phyloP scores from a whole-genome alignment of 805 yeast species.

The Candida parachauliodes region DNA sequence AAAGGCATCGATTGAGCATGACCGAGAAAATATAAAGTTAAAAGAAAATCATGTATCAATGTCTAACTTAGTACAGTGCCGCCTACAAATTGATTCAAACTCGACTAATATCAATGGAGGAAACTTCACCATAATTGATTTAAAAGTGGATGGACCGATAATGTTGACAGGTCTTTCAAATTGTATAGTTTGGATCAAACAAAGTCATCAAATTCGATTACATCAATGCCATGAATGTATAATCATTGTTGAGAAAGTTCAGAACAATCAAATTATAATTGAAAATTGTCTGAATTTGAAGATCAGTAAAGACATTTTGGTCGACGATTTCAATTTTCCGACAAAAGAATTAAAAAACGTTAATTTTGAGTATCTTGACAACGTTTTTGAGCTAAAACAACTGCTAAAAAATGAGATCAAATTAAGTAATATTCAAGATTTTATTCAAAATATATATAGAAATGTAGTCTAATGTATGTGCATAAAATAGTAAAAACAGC shows the following conservation, averaged over 20 bases:
- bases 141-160: constrained; percentile 20
- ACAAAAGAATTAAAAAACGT: constrained; percentile 10
- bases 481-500: no score
- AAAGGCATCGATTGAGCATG: neutral
- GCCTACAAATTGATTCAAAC: neutral
- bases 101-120: constrained; percentile 23
- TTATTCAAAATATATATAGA: no score
- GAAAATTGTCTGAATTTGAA: constrained; percentile 24
- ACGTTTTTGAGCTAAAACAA: no score
- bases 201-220: constrained; percentile 30
- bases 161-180: neutral
- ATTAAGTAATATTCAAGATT: no score
- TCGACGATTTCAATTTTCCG: constrained; percentile 31
- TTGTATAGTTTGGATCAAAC: neutral
- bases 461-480: no score
- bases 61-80: neutral
- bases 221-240: constrained; percentile 18
- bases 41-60: neutral
- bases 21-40: neutral
- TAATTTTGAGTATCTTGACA: no score
- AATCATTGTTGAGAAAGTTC: constrained; percentile 16
- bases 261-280: constrained; percentile 23
- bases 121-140: constrained; percentile 12
- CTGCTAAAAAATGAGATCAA: no score
- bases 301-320: constrained; percentile 11